Base-by-base conservation (phyloP, 345 rosid species). In the Limnanthes douglasii region DNA sequence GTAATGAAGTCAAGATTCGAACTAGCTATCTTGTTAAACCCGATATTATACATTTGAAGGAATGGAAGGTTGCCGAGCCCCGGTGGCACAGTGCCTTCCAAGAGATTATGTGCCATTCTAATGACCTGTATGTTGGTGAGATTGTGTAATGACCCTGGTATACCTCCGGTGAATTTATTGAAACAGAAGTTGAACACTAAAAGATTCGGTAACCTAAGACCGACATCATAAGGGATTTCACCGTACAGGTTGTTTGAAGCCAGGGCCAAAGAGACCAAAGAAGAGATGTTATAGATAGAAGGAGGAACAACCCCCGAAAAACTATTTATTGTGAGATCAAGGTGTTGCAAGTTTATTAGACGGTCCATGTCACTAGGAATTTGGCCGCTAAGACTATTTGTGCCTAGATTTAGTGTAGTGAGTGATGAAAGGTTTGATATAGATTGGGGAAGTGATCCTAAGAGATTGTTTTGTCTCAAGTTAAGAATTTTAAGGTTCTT, bases 211-310 rank as follows among this genome's bases (percentile, higher is more conserved):
- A 68, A 64, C 9, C 32, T 68, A 2, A 48, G 48, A 18, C 68
- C 72, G 5, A 66, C 38, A 46, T 57, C 36, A 3, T 43, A 24
- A 16, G 72, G 72, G 50, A 51, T 31, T 20, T 42, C 42, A 11
- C 74, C 70, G 53, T 61, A 43, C 1, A 68, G 48, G 17, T 52
- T 25, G 46, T 68, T 68, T 5, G 74, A 56, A 32, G 70, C 74
- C 18, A 63, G 15, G 40, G 51, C 66, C 21, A 68, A 45, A 18
- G 39, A 30, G 16, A 48, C 63, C 11, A 68, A n/a, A 8, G 69
- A 62, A 25, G 74, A 41, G 37, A 68, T 63, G 50, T 63, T 68
- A 49, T 62, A 68, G 12, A 68, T 48, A 33, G 50, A 33, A 22
- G 64, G 36, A 21, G 70, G 70, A 13, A 63, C 42, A 2, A 41